A percentile compares a stretch with the other conserved stretches of the same genome.
phyloP scores from a whole-genome alignment of 108 stramenopile genomes.

The Pseudonitzschia delicatissima region DNA sequence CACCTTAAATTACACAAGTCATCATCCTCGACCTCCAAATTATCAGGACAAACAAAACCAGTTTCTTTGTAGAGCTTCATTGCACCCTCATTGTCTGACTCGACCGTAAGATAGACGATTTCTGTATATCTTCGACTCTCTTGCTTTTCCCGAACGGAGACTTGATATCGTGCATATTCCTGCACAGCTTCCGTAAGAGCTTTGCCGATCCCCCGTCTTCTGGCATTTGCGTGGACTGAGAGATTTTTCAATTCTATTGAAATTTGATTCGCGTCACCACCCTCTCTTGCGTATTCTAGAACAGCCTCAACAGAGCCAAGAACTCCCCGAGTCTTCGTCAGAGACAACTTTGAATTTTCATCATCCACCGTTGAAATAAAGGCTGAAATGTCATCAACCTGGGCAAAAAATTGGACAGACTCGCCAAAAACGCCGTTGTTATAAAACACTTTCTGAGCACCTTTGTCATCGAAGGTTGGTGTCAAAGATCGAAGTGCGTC shows the following conservation, averaged over 20 bases:
- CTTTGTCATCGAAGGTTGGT: constrained; percentile 1
- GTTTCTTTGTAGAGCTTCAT: constrained; percentile 1
- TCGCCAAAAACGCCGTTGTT: neutral
- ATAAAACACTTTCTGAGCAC: neutral
- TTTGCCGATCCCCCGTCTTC: constrained; percentile 9
- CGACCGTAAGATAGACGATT: constrained; percentile 4
- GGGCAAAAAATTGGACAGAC: constrained; percentile 4
- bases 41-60: constrained; percentile 2
- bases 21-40: too few species aligned
- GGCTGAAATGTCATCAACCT: neutral
- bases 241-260: constrained; percentile 7
- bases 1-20: too few species aligned
- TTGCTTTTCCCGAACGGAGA: neutral
- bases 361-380: neutral
- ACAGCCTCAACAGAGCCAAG: constrained; percentile 1
- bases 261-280: neutral
- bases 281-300: neutral
- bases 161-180: constrained; percentile 3
- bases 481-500: constrained; percentile 10
- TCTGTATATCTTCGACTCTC: neutral
- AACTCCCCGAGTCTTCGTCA: neutral
- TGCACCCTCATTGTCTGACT: constrained; percentile 7
- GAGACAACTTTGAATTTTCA: neutral
- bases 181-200: constrained; percentile 12
- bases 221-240: neutral